phyloP scores from a whole-genome alignment of 176 grass and related monocot species.

The Areca catechu region DNA sequence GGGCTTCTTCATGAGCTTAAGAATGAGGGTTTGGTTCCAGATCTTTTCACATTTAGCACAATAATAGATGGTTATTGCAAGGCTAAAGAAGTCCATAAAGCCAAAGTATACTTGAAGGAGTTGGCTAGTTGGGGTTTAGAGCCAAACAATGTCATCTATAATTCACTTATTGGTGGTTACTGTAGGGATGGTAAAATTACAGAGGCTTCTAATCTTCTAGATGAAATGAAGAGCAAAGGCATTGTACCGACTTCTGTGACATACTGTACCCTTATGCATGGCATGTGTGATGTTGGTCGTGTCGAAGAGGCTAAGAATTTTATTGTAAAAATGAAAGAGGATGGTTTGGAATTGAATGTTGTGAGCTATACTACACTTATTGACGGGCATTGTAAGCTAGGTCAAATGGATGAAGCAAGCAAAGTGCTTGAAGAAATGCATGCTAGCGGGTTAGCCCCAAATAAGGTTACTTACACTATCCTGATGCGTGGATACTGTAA shows the following conservation, averaged over 20 bases:
- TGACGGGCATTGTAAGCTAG: slow-evolving; percentile 60
- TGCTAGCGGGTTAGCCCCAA: slow-evolving; percentile 46
- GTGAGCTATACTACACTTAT: slow-evolving; percentile 75
- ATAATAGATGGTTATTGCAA: slow-evolving; percentile 83
- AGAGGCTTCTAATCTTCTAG: slow-evolving; percentile 49
- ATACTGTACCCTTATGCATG: slow-evolving; percentile 64
- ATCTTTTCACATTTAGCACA: slow-evolving; percentile 63
- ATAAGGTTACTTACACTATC: slow-evolving; percentile 74
- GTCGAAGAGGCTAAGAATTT: slow-evolving; percentile 63
- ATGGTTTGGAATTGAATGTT: slow-evolving; percentile 44
- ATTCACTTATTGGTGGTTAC: slow-evolving; percentile 76
- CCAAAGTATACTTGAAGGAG: slow-evolving; percentile 48
- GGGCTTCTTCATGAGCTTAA: slow-evolving; percentile 50
- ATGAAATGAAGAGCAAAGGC: slow-evolving; percentile 61
- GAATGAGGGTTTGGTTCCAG: slow-evolving; percentile 44
- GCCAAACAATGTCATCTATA: slow-evolving; percentile 64
- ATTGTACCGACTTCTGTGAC: slow-evolving; percentile 57
- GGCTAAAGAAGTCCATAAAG: slow-evolving; percentile 66
- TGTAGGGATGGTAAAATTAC: slow-evolving; percentile 59
- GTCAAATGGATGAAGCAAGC: slow-evolving; percentile 71
- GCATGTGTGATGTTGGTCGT: slow-evolving; percentile 60
- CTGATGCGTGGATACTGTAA: slow-evolving; percentile 75
- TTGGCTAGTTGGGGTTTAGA: slow-evolving; percentile 50
- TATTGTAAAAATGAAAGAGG: slow-evolving; percentile 37
- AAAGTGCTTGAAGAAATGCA: slow-evolving; percentile 64